Percentiles rank a stretch among this genome's conserved stretches.
phyloP scores from a whole-genome alignment of 352 stramenopile species.

The Pythium scleroteichum region DNA sequence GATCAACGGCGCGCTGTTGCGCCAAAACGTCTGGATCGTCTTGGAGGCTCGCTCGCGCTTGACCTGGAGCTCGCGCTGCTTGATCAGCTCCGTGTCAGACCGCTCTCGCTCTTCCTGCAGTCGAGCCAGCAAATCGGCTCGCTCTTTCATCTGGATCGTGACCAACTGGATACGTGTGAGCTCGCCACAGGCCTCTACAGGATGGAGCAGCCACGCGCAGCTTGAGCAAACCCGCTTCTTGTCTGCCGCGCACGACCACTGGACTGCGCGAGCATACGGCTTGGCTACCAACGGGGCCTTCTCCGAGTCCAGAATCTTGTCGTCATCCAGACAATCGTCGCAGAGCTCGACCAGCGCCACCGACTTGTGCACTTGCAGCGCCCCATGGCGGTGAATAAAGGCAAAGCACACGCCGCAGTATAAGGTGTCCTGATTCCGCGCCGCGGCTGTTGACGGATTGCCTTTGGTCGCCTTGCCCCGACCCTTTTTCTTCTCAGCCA shows the following conservation, averaged over 20 bases:
- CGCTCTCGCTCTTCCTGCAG: conserved; percentile 49
- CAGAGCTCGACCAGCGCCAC: conserved; percentile 51
- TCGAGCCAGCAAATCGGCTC: conserved; percentile 31
- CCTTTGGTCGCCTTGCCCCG: neutral
- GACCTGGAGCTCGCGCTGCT: conserved; percentile 26
- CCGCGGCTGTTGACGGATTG: neutral
- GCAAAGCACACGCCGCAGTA: conserved; percentile 74
- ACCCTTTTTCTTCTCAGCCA: conserved; percentile 10
- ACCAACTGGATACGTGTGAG: conserved; percentile 34
- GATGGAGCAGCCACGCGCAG: conserved; percentile 44
- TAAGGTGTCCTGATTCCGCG: conserved; percentile 27
- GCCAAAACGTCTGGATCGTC: conserved; percentile 63
- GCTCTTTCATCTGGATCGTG: conserved; percentile 45
- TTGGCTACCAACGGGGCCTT: neutral
- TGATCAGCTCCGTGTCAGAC: conserved; percentile 47
- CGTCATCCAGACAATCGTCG: conserved; percentile 31
- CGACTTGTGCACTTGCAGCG: conserved; percentile 42
- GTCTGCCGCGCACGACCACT: conserved; percentile 44
- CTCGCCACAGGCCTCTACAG: conserved; percentile 46
- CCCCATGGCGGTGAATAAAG: conserved; percentile 50
- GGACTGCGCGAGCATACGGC: conserved; percentile 33
- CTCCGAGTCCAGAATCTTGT: conserved; percentile 11
- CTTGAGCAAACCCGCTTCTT: conserved; percentile 41
- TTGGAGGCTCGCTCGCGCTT: conserved; percentile 34
- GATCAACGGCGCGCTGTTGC: conserved; percentile 34